These are phyloP conservation scores for Neurospora pannonica DNA, from an alignment of 495 filamentous ascomycete genomes.

Conservation along the genomic window DNA sequence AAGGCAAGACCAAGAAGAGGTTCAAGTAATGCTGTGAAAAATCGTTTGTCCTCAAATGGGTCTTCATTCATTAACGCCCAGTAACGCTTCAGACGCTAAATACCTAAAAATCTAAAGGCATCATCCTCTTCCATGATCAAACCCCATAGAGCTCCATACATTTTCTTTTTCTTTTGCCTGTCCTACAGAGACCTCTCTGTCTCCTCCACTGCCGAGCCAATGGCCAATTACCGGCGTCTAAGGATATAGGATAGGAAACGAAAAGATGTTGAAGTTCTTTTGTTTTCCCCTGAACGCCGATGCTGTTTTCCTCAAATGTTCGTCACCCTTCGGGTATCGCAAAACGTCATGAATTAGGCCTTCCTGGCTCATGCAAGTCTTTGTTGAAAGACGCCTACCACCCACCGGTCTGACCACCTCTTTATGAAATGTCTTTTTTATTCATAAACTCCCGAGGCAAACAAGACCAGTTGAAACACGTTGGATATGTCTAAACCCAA, in stretches of 20 bases:
- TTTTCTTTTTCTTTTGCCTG: neutral
- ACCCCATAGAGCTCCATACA: neutral
- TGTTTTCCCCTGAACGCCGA: slow-evolving; percentile 33
- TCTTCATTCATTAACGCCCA: neutral
- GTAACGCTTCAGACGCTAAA: neutral
- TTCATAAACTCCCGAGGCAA: slow-evolving; percentile 18
- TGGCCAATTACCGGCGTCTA: slow-evolving; percentile 25
- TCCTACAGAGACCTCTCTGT: slow-evolving; percentile 1
- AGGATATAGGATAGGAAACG: slow-evolving; percentile 22
- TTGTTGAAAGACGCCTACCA: slow-evolving; percentile 34
- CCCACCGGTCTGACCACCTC: slow-evolving; percentile 7
- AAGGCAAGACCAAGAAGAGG: neutral
- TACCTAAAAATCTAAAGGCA: neutral
- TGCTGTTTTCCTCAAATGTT: slow-evolving; percentile 23
- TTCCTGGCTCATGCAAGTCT: slow-evolving; percentile 29
- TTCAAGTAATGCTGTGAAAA: neutral
- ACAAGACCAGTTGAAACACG: slow-evolving; percentile 16
- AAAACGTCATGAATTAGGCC: slow-evolving; percentile 22
- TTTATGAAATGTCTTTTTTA: slow-evolving; percentile 16
- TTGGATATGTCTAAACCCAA: slow-evolving; percentile 27
- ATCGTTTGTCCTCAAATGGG: neutral
- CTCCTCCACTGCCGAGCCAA: slow-evolving; percentile 20
- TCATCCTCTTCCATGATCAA: neutral
- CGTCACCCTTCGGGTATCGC: slow-evolving; percentile 27
- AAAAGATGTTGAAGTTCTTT: slow-evolving; percentile 41